Base-by-base conservation (phyloP, 129 eudicot species). In the Artemisia argyi region DNA sequence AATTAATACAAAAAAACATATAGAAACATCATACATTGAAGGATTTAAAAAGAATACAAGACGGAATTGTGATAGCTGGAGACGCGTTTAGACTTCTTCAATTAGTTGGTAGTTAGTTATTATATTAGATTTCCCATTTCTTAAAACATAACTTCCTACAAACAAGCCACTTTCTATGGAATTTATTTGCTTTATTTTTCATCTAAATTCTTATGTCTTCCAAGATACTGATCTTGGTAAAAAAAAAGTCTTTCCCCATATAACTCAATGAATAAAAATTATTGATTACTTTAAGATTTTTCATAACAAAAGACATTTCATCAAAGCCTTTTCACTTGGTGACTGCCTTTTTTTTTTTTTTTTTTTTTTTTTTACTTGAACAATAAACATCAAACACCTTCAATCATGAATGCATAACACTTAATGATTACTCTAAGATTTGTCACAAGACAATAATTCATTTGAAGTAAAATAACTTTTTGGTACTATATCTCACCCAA, bases 41-140 rank as follows among this genome's bases (percentile, higher is more conserved):
- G 20, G 16, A 30, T 26, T 28, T n/a, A 9, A 19, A 22, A 53
- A 13, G 15, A 65, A 20, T 2, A 65, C n/a, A 15, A 18, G 71
- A 52, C 47, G 50, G 65, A 51, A 77, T 51, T 42, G 42, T 61
- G 70, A 61, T 60, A 70, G 65, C 76, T 77, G 81, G 71, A 70
- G 71, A 77, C 81, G 71, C 81, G 81, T 63, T 77, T 77, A 53
- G 52, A 32, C 42, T 69, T 65, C n/a, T 61, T 10, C 39, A 9
- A 26, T 77, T 54, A 69, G 46, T 69, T 61, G 46, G 30, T 68
- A 28, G 20, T 42, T 54, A 20, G 58, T 66, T 75, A 75, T 57
- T 66, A 56, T 57, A n/a, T 16, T 55, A 55, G 19, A 57, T 57
- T 58, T 49, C 17, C 24, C 17, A 66, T 44, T 75, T 66, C 30